phyloP scores from a whole-genome alignment of 768 basidiomycete genomes.

The Lentinula detonsa region DNA sequence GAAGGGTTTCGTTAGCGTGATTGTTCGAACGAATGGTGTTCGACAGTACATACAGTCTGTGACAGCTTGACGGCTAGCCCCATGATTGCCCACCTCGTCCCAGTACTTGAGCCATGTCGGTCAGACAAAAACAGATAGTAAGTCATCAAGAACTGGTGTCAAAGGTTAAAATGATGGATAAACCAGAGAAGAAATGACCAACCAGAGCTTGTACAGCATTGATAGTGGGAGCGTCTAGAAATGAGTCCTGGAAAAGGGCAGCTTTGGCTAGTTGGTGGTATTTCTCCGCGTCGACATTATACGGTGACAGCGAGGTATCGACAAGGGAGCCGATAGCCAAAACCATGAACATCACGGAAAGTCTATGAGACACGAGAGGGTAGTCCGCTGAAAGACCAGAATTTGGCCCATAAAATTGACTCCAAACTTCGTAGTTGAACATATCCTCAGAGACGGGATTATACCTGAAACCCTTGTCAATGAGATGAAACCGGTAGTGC shows the following conservation, averaged over 20 bases:
- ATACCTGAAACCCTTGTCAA: conserved; percentile 39
- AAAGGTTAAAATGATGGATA: conserved; percentile 7
- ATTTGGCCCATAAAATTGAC: conserved; percentile 48
- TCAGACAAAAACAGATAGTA: conserved; percentile 66
- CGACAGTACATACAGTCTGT: conserved; percentile 49
- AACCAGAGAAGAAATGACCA: conserved; percentile 20
- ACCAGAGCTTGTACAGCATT: conserved; percentile 64
- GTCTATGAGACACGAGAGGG: conserved; percentile 49
- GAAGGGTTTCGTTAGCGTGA: neutral
- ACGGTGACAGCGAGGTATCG: conserved; percentile 48
- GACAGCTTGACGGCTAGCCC: conserved; percentile 65
- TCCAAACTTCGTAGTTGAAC: conserved; percentile 56
- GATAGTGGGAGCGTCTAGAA: conserved; percentile 65
- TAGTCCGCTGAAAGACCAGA: conserved; percentile 41
- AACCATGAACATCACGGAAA: conserved; percentile 61
- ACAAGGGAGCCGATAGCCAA: conserved; percentile 62
- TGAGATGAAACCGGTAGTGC: neutral
- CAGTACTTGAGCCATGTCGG: conserved; percentile 60
- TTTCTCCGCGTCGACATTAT: conserved; percentile 64
- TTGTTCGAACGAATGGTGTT: neutral
- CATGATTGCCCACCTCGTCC: conserved; percentile 62
- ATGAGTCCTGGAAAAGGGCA: conserved; percentile 54
- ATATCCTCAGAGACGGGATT: conserved; percentile 56
- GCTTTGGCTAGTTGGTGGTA: conserved; percentile 65
- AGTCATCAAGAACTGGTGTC: conserved; percentile 56